phyloP scores from a whole-genome alignment of 2,329 filamentous ascomycete genomes.

The Phoma sp. region DNA sequence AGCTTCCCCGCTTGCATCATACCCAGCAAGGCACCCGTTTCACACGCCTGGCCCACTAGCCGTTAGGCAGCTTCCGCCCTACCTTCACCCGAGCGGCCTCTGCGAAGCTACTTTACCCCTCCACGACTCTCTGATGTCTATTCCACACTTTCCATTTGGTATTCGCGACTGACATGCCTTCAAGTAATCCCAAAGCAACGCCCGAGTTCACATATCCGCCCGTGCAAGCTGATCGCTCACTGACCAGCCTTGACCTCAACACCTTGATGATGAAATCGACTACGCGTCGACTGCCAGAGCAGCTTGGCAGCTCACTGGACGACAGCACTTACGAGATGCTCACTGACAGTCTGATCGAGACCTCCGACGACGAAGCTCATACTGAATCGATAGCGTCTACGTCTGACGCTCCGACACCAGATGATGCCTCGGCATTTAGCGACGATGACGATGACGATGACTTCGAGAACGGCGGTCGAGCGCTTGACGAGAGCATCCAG shows the following conservation, averaged over 20 bases:
- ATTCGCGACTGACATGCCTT: constrained; percentile 38
- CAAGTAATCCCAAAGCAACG: constrained; percentile 32
- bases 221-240: constrained; percentile 38
- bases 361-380: constrained; percentile 47
- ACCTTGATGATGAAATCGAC: constrained; percentile 46
- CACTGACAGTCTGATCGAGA: constrained; percentile 37
- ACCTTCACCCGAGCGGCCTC: constrained; percentile 23
- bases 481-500: constrained; percentile 27
- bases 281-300: constrained; percentile 32
- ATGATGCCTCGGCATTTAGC: constrained; percentile 42
- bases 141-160: constrained; percentile 16
- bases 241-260: constrained; percentile 42
- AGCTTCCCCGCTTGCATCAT: constrained; percentile 23
- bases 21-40: constrained; percentile 24
- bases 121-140: constrained; percentile 11
- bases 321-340: constrained; percentile 47
- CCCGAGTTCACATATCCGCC: constrained; percentile 43
- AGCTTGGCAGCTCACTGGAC: constrained; percentile 39
- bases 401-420: constrained; percentile 38
- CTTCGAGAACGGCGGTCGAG: constrained; percentile 32
- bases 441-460: constrained; percentile 43
- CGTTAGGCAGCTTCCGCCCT: constrained; percentile 34
- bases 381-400: constrained; percentile 48
- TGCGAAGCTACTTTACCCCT: constrained; percentile 14
- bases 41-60: constrained; percentile 28